These are phyloP conservation scores for Nicotiana sylvestris DNA, from an alignment of 257 asterid genomes.

Conservation along the genomic window DNA sequence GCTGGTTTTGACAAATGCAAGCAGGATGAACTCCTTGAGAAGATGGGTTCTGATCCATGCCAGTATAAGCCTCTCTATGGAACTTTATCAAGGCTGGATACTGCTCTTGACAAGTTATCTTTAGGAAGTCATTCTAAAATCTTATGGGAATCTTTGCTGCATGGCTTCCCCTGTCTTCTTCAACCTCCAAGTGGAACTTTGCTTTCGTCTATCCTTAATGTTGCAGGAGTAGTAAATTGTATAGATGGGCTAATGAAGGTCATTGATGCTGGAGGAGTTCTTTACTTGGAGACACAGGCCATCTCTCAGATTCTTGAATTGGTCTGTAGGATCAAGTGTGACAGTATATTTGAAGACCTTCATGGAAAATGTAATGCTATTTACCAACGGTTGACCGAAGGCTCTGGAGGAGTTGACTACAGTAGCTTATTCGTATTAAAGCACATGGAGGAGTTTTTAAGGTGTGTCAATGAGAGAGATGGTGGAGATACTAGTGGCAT, in stretches of 20 bases:
- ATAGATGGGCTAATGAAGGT: slow-evolving; percentile 61
- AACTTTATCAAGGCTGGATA: slow-evolving; percentile 45
- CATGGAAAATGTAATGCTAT: slow-evolving; percentile 61
- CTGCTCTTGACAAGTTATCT: slow-evolving; percentile 50
- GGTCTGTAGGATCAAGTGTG: slow-evolving; percentile 62
- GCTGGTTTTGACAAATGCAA: slow-evolving; percentile 51
- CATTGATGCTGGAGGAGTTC: slow-evolving; percentile 40
- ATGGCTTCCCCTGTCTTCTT: slow-evolving; percentile 76
- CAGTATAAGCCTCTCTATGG: slow-evolving; percentile 54
- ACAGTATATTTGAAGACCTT: slow-evolving; percentile 67
- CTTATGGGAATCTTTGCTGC: slow-evolving; percentile 70
- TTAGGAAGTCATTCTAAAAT: slow-evolving; percentile 55
- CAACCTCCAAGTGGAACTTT: slow-evolving; percentile 52
- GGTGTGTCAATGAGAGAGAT: slow-evolving; percentile 31
- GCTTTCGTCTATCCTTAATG: slow-evolving; percentile 74
- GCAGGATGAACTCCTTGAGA: slow-evolving; percentile 54
- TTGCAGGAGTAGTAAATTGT: slow-evolving; percentile 48
- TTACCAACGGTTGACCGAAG: slow-evolving; percentile 53
- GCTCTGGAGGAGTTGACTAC: slow-evolving; percentile 58
- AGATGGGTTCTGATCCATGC: slow-evolving; percentile 45
- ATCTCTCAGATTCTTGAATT: slow-evolving; percentile 60
- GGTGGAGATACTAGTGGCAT: slow-evolving; percentile 47
- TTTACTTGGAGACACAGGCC: slow-evolving; percentile 47
- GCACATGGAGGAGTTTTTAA: slow-evolving; percentile 72
- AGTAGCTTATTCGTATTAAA: slow-evolving; percentile 63